Conservation (phyloP, 23 red algal species). For the Chondrus crispus region DNA sequence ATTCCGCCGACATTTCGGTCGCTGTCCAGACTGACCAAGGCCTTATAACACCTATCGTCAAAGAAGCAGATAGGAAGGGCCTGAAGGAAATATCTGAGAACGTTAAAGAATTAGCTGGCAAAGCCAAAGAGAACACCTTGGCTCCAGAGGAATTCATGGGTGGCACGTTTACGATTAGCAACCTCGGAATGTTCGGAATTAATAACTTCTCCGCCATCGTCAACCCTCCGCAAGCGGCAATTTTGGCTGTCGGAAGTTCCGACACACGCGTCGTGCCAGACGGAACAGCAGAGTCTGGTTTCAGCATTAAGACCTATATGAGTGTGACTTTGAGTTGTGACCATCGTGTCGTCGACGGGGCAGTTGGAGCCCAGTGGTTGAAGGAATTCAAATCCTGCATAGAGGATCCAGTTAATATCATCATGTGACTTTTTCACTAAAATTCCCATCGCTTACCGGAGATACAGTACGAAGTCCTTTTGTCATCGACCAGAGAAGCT, state of each 20-base stretch:
- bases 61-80: conserved; percentile 85
- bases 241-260: conserved; percentile 88
- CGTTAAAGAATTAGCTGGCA: conserved; percentile 75
- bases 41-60: conserved; percentile 92
- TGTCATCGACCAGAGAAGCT: too few relatives aligned
- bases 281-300: conserved; percentile 15
- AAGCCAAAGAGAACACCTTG: conserved; percentile 81
- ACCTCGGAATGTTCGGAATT: conserved; percentile 94
- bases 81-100: conserved; percentile 77
- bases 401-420: conserved; percentile 83
- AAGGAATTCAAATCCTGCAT: conserved; percentile 69
- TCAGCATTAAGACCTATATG: conserved; percentile 35
- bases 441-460: background rate
- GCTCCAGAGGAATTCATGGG: conserved; percentile 88
- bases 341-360: conserved; percentile 99
- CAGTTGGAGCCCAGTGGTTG: conserved; percentile 91
- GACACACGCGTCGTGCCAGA: conserved; percentile 73
- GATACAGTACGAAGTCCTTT: too few relatives aligned
- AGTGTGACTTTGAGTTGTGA: conserved; percentile 89
- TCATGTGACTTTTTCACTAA: conserved; percentile 49
- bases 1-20: conserved; percentile 80
- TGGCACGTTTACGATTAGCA: conserved; percentile 96
- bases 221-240: conserved; percentile 97
- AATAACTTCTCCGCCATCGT: conserved; percentile 93
- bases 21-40: conserved; percentile 87